Evolutionary conservation across 1,284 basidiomycete genomes (phyloP).

Genomic region (Pseudozyma pruni): DNA sequence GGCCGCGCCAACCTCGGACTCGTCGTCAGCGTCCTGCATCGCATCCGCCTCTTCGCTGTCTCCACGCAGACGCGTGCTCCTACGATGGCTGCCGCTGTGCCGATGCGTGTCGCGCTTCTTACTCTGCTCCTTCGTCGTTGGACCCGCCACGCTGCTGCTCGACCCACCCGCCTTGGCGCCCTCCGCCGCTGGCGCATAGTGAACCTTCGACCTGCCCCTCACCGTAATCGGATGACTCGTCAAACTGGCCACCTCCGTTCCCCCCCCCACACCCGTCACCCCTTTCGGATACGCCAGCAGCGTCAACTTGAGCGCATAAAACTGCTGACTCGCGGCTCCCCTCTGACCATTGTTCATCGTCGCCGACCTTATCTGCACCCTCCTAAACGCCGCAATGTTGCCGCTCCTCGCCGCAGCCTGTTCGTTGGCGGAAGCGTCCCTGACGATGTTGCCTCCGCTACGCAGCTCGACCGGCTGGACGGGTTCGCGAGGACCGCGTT

Average conservation of each 20-base stretch:
- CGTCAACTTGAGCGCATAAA: conserved; percentile 45
- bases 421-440: conserved; percentile 28
- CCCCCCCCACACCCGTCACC: neutral
- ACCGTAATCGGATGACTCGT: conserved; percentile 44
- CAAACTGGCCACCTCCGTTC: conserved; percentile 27
- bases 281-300: conserved; percentile 25
- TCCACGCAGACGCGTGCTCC: conserved; percentile 14
- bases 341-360: conserved; percentile 51
- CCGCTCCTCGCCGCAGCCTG: conserved; percentile 12
- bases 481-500: conserved; percentile 37
- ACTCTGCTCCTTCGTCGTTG: neutral
- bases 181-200: conserved; percentile 18
- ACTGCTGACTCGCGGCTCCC: conserved; percentile 42
- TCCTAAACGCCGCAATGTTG: conserved; percentile 34
- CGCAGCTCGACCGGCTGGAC: conserved; percentile 23
- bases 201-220: conserved; percentile 42
- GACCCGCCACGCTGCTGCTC: neutral
- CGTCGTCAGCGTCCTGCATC: conserved; percentile 12
- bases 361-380: conserved; percentile 48
- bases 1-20: neutral
- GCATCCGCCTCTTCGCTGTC: neutral
- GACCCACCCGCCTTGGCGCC: neutral
- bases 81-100: conserved; percentile 2
- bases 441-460: conserved; percentile 20
- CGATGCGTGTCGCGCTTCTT: neutral